phyloP scores from a whole-genome alignment of 139 green algal species.

The Nannochloris sp. region DNA sequence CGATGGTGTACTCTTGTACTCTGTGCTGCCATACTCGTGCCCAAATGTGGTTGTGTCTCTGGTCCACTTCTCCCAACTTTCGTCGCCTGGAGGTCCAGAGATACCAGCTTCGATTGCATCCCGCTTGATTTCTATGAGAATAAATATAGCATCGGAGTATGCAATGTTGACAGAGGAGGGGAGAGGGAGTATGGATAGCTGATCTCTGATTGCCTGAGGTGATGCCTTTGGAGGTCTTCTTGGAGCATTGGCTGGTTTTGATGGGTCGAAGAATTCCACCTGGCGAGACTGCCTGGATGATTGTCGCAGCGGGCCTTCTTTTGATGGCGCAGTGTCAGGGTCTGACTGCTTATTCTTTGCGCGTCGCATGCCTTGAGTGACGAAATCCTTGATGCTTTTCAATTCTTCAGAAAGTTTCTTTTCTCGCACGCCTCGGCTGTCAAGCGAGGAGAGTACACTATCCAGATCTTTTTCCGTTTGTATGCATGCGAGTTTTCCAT shows the following conservation, averaged over 20 bases:
- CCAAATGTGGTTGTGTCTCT: not conserved
- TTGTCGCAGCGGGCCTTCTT: not conserved
- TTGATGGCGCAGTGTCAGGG: not conserved
- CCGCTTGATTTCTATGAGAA: not conserved
- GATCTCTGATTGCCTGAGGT: not conserved
- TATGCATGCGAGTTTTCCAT: conserved; percentile 17
- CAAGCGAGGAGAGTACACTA: conserved; percentile 27
- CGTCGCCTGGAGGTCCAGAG: not conserved
- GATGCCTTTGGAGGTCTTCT: not conserved
- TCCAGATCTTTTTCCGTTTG: conserved; percentile 24
- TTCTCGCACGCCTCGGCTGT: conserved; percentile 36
- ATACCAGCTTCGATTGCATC: not conserved
- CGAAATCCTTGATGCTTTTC: not conserved
- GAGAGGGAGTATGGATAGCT: not conserved
- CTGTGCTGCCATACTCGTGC: not conserved
- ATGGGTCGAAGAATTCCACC: conserved; percentile 1
- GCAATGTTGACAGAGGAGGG: not conserved
- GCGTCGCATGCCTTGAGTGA: not conserved
- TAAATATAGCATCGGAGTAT: not conserved
- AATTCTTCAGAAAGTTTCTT: conserved; percentile 17
- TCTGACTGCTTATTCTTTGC: not conserved
- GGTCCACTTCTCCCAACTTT: not conserved
- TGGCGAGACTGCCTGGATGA: not conserved
- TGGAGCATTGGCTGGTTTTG: not conserved
- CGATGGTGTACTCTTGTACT: not conserved